Conservation (phyloP, 495 filamentous ascomycete genomes). For the Staphylotrichum longicolle region DNA sequence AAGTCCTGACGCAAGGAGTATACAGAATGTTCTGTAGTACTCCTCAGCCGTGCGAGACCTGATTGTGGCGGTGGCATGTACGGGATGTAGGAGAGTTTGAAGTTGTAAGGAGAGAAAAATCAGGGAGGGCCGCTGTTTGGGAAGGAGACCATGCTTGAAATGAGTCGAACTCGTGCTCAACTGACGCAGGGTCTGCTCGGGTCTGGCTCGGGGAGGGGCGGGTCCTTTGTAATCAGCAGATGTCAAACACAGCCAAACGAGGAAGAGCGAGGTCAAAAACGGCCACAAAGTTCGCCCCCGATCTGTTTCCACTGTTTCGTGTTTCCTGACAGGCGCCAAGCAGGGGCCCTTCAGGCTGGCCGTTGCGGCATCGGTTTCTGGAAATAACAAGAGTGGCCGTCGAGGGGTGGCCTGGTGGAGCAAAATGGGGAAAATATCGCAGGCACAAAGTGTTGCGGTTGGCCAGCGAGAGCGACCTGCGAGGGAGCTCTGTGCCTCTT, state of each 20-base stretch:
- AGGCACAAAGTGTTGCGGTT: slow-evolving; percentile 13
- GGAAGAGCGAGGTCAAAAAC: background rate
- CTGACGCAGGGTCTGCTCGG: background rate
- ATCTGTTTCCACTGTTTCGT: background rate
- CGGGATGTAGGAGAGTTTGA: slow-evolving; percentile 8
- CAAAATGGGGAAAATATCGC: slow-evolving; percentile 15
- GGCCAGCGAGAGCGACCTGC: background rate
- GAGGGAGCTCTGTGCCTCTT: background rate
- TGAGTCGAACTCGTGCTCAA: slow-evolving; percentile 12
- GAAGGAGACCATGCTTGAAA: slow-evolving; percentile 1
- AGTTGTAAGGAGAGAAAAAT: background rate
- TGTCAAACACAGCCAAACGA: background rate
- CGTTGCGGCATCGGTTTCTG: slow-evolving; percentile 16
- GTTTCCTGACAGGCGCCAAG: too few species aligned
- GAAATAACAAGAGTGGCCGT: slow-evolving; percentile 4
- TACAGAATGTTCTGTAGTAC: slow-evolving; percentile 57
- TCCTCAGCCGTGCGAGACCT: slow-evolving; percentile 58
- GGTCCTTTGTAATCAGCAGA: slow-evolving; percentile 22
- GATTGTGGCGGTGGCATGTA: slow-evolving; percentile 37
- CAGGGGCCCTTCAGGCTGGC: background rate
- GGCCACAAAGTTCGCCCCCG: slow-evolving; percentile 13
- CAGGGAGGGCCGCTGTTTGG: background rate
- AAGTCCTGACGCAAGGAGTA: slow-evolving; percentile 63
- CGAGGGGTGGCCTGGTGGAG: slow-evolving; percentile 11
- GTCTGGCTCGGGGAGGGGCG: slow-evolving; percentile 4